These are phyloP conservation scores for Erysiphe pulchra DNA, from an alignment of 2,329 filamentous ascomycete genomes.

Conservation along the genomic window DNA sequence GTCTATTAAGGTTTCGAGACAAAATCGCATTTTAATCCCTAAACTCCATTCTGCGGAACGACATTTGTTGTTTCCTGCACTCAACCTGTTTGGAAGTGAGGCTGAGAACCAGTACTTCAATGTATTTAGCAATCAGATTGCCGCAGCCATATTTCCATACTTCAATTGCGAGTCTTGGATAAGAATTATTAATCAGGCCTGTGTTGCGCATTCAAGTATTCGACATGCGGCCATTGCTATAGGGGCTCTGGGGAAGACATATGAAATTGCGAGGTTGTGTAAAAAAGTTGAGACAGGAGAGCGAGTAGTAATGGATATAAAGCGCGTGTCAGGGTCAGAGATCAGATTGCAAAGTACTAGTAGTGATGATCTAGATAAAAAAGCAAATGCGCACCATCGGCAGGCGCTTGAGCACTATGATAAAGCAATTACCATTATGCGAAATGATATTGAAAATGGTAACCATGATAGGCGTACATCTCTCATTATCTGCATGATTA, in stretches of 20 bases:
- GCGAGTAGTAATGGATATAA: neutral
- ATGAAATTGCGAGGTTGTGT: slow-evolving; percentile 3
- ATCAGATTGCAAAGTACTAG: neutral
- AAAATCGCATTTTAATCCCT: neutral
- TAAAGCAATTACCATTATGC: slow-evolving; percentile 5
- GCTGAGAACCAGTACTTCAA: slow-evolving; percentile 9
- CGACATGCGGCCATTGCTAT: slow-evolving; percentile 12
- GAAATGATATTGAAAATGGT: slow-evolving; percentile 2
- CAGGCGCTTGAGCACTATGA: slow-evolving; percentile 6
- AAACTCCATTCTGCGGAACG: neutral
- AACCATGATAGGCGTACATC: slow-evolving; percentile 5
- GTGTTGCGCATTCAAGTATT: slow-evolving; percentile 7
- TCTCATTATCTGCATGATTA: slow-evolving; percentile 7
- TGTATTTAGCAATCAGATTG: slow-evolving; percentile 9
- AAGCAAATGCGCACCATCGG: slow-evolving; percentile 3
- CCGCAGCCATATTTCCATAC: slow-evolving; percentile 9
- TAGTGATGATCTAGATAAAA: neutral
- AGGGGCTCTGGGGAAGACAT: slow-evolving; percentile 6
- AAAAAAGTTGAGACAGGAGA: slow-evolving; percentile 1
- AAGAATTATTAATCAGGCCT: slow-evolving; percentile 9
- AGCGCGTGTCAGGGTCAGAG: neutral
- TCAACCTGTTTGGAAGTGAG: slow-evolving; percentile 3
- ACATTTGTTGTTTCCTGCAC: neutral
- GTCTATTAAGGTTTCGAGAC: too few species aligned
- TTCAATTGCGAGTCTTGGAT: slow-evolving; percentile 10